Evolutionary conservation across 768 basidiomycete genomes (phyloP).

Genomic region (Phylloporus sp.): DNA sequence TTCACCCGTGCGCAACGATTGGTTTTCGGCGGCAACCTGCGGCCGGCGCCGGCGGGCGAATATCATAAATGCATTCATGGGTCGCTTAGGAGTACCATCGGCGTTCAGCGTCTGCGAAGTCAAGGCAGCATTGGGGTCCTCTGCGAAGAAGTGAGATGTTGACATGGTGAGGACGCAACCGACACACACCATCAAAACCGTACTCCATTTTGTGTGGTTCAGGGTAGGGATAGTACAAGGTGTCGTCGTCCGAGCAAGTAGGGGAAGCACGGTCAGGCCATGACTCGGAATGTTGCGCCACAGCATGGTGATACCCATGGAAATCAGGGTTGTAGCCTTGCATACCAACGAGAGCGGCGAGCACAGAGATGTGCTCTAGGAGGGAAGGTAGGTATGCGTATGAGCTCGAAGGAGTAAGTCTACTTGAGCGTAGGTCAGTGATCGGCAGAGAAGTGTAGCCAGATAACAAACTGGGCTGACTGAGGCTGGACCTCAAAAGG

Average conservation of each 20-base stretch:
- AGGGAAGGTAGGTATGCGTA: constrained; percentile 1
- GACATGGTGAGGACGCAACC: constrained; percentile 7
- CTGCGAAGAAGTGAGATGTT: constrained; percentile 20
- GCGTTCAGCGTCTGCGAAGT: constrained; percentile 80
- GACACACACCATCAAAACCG: constrained; percentile 43
- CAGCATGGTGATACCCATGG: constrained; percentile 21
- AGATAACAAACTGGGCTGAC: constrained; percentile 27
- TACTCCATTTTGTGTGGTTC: constrained; percentile 41
- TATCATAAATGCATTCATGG: constrained; percentile 95
- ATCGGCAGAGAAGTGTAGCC: constrained; percentile 23
- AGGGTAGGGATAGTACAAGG: constrained; percentile 25
- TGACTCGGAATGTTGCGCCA: constrained; percentile 27
- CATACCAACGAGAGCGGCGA: constrained; percentile 20
- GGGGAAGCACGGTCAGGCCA: constrained; percentile 47
- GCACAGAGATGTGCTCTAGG: constrained; percentile 4
- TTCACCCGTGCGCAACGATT: constrained; percentile 86
- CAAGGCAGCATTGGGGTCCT: constrained; percentile 45
- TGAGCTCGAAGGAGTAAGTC: constrained; percentile 3
- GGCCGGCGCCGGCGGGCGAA: constrained; percentile 80
- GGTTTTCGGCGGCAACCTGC: constrained; percentile 83
- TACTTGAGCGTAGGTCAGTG: constrained; percentile 22
- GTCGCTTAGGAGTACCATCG: constrained; percentile 84
- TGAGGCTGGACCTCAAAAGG: constrained; percentile 17
- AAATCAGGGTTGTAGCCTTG: constrained; percentile 24
- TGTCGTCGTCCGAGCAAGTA: constrained; percentile 57